These are phyloP conservation scores for Cadophora gregata DNA, from an alignment of 2,329 filamentous ascomycete species.

Conservation along the genomic window DNA sequence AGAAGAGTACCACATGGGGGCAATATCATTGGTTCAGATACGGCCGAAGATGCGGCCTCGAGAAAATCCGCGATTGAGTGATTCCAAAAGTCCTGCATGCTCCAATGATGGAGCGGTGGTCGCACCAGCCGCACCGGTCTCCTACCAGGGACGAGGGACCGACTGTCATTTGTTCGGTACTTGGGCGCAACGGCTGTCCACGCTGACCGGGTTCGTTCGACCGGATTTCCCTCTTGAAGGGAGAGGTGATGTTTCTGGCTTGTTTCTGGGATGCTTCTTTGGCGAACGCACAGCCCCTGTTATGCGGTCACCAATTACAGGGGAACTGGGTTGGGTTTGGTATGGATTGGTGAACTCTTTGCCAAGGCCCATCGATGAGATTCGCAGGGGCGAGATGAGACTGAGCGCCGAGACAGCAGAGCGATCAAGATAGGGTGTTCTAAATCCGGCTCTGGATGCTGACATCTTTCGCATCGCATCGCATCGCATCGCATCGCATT, in stretches of 20 bases:
- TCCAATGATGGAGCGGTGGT: conserved; percentile 19
- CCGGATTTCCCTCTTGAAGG: neutral
- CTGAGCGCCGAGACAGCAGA: neutral
- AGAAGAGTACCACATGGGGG: neutral
- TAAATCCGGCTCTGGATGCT: conserved; percentile 4
- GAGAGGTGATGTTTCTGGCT: conserved; percentile 7
- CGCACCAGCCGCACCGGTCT: conserved; percentile 10
- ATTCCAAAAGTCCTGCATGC: conserved; percentile 1
- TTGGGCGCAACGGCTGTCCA: conserved; percentile 32
- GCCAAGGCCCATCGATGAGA: conserved; percentile 9
- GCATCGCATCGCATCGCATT: too few species aligned
- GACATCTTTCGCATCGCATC: conserved; percentile 4
- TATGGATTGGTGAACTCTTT: neutral
- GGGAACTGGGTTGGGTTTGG: neutral
- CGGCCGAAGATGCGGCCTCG: conserved; percentile 18
- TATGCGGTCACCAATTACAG: conserved; percentile 9
- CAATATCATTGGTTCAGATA: conserved; percentile 29
- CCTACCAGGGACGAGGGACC: conserved; percentile 18
- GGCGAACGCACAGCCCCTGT: conserved; percentile 23
- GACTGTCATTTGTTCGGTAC: conserved; percentile 35
- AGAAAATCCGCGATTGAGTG: conserved; percentile 20
- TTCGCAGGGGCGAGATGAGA: conserved; percentile 1
- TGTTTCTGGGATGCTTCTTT: conserved; percentile 17
- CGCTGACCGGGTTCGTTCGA: conserved; percentile 22
- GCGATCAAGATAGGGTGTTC: conserved; percentile 3